Percentiles rank a stretch among this genome's conserved stretches.
phyloP scores from a whole-genome alignment of 1,284 basidiomycete genomes.

The Sporisorium sorghi region DNA sequence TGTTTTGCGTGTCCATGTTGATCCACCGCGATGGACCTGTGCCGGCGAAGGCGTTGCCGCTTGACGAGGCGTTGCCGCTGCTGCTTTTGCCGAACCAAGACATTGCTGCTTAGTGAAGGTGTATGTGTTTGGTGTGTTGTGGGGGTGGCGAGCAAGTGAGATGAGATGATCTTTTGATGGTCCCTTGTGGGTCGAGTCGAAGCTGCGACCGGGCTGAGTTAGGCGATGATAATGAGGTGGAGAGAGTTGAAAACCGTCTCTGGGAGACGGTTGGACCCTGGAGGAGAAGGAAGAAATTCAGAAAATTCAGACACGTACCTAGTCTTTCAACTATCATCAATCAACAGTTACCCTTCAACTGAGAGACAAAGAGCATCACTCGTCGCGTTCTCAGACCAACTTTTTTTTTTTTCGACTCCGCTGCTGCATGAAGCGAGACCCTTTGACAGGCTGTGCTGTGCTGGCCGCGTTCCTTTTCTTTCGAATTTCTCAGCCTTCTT shows the following conservation, averaged over 20 bases:
- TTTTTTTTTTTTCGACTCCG: conserved; percentile 7
- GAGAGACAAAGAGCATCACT: no score
- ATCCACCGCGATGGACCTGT: conserved; percentile 55
- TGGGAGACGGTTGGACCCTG: no score
- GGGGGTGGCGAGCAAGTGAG: neutral
- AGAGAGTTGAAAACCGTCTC: no score
- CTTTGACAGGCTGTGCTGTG: conserved; percentile 2
- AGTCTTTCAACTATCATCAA: no score
- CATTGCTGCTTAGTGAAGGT: conserved; percentile 13
- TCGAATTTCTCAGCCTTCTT: neutral
- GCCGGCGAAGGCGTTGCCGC: conserved; percentile 28
- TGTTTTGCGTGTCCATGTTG: conserved; percentile 60
- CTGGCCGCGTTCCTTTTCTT: neutral
- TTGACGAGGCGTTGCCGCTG: conserved; percentile 11
- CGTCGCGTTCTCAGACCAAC: neutral
- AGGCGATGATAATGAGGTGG: neutral
- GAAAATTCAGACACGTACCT: no score
- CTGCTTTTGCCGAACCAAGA: conserved; percentile 40
- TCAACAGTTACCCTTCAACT: no score
- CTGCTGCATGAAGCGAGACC: neutral
- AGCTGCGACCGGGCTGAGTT: no score
- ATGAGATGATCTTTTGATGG: no score
- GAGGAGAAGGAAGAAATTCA: no score
- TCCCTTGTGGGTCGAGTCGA: no score
- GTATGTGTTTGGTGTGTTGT: neutral